Evolutionary conservation across 139 green algal genomes (phyloP).

Genomic region (Astrephomene gubernaculifera): DNA sequence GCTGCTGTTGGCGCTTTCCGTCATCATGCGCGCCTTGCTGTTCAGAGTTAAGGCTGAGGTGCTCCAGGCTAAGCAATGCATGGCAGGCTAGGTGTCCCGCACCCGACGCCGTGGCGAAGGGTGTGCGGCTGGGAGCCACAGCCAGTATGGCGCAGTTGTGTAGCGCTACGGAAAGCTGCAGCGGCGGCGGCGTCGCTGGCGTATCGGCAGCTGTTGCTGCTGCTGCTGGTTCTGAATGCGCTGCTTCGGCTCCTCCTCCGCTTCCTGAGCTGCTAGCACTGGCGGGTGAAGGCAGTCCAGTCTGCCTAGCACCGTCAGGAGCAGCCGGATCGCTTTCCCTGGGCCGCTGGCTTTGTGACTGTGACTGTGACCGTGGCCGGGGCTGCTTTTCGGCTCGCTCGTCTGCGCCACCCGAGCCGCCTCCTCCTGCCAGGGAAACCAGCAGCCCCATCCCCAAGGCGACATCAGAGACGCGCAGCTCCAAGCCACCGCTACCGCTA

Average conservation of each 20-base stretch:
- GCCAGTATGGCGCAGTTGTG: slow-evolving; percentile 2
- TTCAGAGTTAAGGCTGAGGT: too few species aligned
- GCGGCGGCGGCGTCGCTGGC: too few species aligned
- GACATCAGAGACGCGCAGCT: neutral
- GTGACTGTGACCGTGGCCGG: too few species aligned
- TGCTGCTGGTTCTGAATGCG: neutral
- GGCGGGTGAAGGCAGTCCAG: too few species aligned
- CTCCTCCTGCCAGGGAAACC: neutral
- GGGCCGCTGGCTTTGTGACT: too few species aligned
- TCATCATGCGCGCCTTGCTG: too few species aligned
- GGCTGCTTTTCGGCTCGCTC: neutral
- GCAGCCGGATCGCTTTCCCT: neutral
- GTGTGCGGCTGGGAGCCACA: slow-evolving; percentile 19
- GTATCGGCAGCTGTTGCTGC: neutral
- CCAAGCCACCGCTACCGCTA: neutral
- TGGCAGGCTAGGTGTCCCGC: slow-evolving; percentile 13
- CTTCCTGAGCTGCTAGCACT: neutral
- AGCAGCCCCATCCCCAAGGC: slow-evolving; percentile 4
- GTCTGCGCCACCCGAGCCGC: neutral
- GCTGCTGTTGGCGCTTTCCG: too few species aligned
- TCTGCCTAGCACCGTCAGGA: too few species aligned
- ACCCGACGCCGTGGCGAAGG: slow-evolving; percentile 23
- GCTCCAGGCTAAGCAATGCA: slow-evolving; percentile 22
- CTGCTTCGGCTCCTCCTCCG: neutral
- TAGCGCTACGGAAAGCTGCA: neutral